Base-by-base conservation (phyloP, 805 yeast genomes). In the Candida chauliodis region DNA sequence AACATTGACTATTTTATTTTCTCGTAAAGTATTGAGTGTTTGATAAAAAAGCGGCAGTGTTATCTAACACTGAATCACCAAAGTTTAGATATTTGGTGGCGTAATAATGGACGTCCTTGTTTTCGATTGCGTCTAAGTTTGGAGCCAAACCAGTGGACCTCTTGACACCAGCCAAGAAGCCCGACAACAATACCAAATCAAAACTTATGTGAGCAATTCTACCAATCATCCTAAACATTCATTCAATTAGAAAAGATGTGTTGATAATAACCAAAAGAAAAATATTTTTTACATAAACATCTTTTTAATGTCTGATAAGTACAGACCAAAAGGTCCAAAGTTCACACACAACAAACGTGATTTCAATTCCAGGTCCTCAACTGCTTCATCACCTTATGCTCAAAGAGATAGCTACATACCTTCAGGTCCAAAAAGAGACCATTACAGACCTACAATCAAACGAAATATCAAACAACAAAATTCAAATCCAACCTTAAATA, bases 11-110 rank as follows among this genome's bases (percentile, higher is more conserved):
- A 15, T 18, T 30, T n/a, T 28, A 19, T 30, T 30, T 30, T 50
- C 88, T 74, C 34, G 64, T 78, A 59, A 90, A 93, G 61, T 82
- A 87, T 14, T 76, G 73, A 1, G 95, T 84, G 5, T 81, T 69
- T 29, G 81, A 77, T 69, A 88, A 74, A 47, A 78, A 69, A 3
- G 84, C 82, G 8, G 84, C 81, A 15, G 83, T 67, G 39, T 77
- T 74, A 53, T 89, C 96, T 47, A 82, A 79, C 2, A 84, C 63
- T 59, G 79, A 78, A 53, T 93, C 99, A n/a, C 99, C 99, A 20
- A 81, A 55, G 37, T 79, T 84, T 45, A 93, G 71, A 56, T 90
- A 93, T 54, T 78, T 81, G 24, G 65, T 63, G 4, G 81, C 66
- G 49, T 79, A 79, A 26, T 66, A 63, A 46, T 70, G 71, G 4